Conservation (phyloP, 2,329 filamentous ascomycete species). For the Epichloe festucae region DNA sequence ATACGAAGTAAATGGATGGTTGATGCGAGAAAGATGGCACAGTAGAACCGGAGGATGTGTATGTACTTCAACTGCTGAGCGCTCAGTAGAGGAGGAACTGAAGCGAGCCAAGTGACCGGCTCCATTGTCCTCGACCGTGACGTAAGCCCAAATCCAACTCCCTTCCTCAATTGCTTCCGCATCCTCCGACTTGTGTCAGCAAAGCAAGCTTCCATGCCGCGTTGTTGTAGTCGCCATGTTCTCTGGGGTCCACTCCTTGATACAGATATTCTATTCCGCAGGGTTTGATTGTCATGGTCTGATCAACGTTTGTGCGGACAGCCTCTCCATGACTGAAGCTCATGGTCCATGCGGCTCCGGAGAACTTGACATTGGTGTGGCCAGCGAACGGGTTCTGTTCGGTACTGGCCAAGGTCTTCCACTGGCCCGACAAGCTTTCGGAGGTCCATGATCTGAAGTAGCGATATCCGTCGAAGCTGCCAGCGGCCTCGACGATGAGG, state of each 20-base stretch:
- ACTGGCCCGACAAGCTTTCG: conserved; percentile 38
- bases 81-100: too few species aligned
- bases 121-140: too few species aligned
- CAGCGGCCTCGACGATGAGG: conserved; percentile 55
- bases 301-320: conserved; percentile 40
- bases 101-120: too few species aligned
- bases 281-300: conserved; percentile 49
- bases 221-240: conserved; percentile 29
- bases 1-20: neutral
- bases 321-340: conserved; percentile 56
- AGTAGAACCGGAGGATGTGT: too few species aligned
- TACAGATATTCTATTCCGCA: conserved; percentile 55
- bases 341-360: conserved; percentile 47
- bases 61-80: too few species aligned
- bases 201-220: neutral
- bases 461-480: conserved; percentile 32
- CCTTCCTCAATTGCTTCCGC: neutral
- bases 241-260: conserved; percentile 36
- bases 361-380: conserved; percentile 37
- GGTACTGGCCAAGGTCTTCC: conserved; percentile 42
- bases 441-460: conserved; percentile 58
- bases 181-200: neutral
- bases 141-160: too few species aligned
- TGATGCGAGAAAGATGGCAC: neutral
- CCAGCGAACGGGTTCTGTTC: conserved; percentile 53